Percentiles rank a stretch among this genome's conserved stretches.
These are phyloP conservation scores for Petasospora rhodanensis DNA, from an alignment of 1,139 yeast species.

Conservation along the genomic window DNA sequence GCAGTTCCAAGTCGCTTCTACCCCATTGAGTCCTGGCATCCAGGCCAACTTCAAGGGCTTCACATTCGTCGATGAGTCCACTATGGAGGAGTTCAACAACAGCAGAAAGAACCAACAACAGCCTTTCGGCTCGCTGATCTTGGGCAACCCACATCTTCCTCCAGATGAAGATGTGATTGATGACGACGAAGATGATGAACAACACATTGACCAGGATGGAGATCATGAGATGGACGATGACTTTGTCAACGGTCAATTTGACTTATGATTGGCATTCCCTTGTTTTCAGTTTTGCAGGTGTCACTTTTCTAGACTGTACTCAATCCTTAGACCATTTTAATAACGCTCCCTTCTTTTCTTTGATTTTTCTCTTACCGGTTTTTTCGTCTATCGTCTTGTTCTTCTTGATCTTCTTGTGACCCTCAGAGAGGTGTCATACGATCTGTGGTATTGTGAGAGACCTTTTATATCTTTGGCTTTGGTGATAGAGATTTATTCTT, in stretches of 20 bases:
- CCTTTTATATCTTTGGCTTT: no score
- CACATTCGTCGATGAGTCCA: slow-evolving; percentile 92
- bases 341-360: no score
- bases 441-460: no score
- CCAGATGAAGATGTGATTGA: slow-evolving; percentile 83
- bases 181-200: slow-evolving; percentile 63
- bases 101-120: slow-evolving; percentile 20
- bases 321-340: no score
- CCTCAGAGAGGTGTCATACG: no score
- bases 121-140: slow-evolving; percentile 68
- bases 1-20: slow-evolving; percentile 40
- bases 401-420: no score
- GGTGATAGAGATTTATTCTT: no score
- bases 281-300: no score
- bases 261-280: no score
- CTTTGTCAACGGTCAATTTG: slow-evolving; percentile 87
- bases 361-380: no score
- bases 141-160: slow-evolving; percentile 73
- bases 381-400: no score
- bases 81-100: slow-evolving; percentile 78
- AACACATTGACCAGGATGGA: slow-evolving; percentile 44
- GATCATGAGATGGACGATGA: slow-evolving; percentile 51
- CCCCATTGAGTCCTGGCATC: slow-evolving; percentile 89
- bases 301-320: no score
- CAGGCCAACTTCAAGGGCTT: slow-evolving; percentile 96